phyloP scores from a whole-genome alignment of 192 early-diverging fungal species.

The Entomortierella parvispora region DNA sequence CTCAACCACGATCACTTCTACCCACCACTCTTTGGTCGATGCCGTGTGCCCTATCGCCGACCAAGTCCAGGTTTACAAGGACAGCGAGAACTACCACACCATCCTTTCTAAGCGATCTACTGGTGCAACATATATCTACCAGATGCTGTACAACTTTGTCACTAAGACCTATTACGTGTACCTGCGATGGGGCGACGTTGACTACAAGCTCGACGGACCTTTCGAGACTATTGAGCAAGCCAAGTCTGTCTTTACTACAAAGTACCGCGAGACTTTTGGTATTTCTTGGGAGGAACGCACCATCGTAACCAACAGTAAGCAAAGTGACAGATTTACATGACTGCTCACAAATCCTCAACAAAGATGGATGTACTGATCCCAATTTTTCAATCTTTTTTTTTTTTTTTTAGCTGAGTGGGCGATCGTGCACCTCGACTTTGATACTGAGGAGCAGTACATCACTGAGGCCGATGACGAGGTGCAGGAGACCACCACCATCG shows the following conservation, averaged over 20 bases:
- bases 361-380: no score
- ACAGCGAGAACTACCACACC: conserved; percentile 24
- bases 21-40: conserved; percentile 23
- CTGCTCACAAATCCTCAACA: neutral
- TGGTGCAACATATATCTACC: conserved; percentile 24
- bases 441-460: conserved; percentile 1
- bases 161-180: conserved; percentile 46
- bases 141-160: conserved; percentile 36
- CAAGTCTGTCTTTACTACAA: conserved; percentile 26
- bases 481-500: conserved; percentile 2
- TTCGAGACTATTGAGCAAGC: conserved; percentile 31
- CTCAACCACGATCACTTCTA: neutral
- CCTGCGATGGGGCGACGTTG: conserved; percentile 22
- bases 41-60: conserved; percentile 17
- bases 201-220: conserved; percentile 23
- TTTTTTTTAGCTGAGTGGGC: conserved; percentile 23
- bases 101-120: conserved; percentile 16
- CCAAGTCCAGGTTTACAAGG: conserved; percentile 17
- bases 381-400: no score
- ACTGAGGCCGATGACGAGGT: conserved; percentile 4
- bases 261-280: conserved; percentile 27
- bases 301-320: conserved; percentile 11
- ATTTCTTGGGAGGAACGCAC: conserved; percentile 29
- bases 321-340: neutral
- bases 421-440: conserved; percentile 12